Base-by-base conservation (phyloP, 371 early-diverging fungal genomes). In the Mortierella sp. region DNA sequence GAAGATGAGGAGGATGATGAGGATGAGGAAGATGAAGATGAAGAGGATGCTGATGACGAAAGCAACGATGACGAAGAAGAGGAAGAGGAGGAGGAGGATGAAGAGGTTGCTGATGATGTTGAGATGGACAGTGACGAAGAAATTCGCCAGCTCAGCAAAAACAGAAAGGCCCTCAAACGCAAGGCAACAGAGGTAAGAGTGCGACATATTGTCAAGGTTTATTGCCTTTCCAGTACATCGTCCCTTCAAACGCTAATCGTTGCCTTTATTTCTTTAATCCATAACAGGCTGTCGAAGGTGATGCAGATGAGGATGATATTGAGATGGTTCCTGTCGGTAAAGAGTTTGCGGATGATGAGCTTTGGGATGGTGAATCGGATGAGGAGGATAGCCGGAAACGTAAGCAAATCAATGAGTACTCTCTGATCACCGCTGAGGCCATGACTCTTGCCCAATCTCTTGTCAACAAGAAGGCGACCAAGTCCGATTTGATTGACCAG, bases 401-500 rank as follows among this genome's bases (percentile, higher is more conserved):
- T 83, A 89, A 86, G 77, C 80, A 75, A 68, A 75, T 87, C 52
- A 83, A 60, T 57, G 73, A 74, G 51, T 76, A 81, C 73, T 87
- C 75, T 26, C 77, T 93, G 22, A 87, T 90, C 40, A 96, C 97
- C 0, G 92, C 98, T 16, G 95, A 95, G 83, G 96, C 96, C 6
- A 92, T 97, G 84, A 96, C 96, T 3, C 79, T 98, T 71, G 96
- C 98, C 5, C 92, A 93, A 67, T 91, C 94, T 68, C 86, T 98
- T 63, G 90, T 94, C 40, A 94, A 94, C 84, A 88, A 90, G 76
- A 88, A 92, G 87, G 90, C 89, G 67, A 92, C 91, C 22, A 90
- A 90, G 76, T 74, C 90, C 47, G 96, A 95, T 62, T 73, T 97
- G 40, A 89, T 97, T 28, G 97, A 98, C 85, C 92, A 93, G 62